Conservation (phyloP, 2,329 filamentous ascomycete species). For the Apiospora aurea region DNA sequence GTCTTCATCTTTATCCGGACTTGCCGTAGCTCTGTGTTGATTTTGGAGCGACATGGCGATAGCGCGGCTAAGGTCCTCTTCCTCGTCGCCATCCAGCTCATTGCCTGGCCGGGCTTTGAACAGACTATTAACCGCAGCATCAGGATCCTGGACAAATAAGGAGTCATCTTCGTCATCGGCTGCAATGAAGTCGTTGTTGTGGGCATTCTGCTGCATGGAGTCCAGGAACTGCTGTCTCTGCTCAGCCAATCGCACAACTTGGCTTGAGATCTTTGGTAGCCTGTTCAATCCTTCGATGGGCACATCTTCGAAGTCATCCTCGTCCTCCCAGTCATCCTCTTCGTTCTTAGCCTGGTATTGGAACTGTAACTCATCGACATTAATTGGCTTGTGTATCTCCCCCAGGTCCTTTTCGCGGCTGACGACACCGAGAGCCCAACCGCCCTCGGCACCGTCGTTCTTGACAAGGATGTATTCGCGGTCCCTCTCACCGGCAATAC, state of each 20-base stretch:
- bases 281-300: conserved; percentile 90
- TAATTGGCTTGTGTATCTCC: conserved; percentile 85
- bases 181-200: conserved; percentile 25
- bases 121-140: conserved; percentile 31
- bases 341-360: conserved; percentile 63
- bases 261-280: conserved; percentile 67
- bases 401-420: conserved; percentile 83
- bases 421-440: conserved; percentile 95
- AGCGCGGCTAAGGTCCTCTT: conserved; percentile 76
- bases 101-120: conserved; percentile 34
- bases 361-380: conserved; percentile 76
- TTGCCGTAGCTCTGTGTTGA: conserved; percentile 48
- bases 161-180: conserved; percentile 58
- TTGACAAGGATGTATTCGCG: conserved; percentile 96
- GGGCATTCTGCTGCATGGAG: conserved; percentile 25
- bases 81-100: conserved; percentile 49
- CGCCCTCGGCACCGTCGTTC: conserved; percentile 92
- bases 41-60: conserved; percentile 85
- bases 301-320: conserved; percentile 89
- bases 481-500: conserved; percentile 84
- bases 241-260: conserved; percentile 35
- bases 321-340: conserved; percentile 67
- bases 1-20: conserved; percentile 42
- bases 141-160: conserved; percentile 58
- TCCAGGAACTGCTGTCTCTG: conserved; percentile 41